A percentile compares a stretch with the other conserved stretches of the same genome.
Conservation (phyloP, 768 basidiomycete species). For the Mycena galericulata region DNA sequence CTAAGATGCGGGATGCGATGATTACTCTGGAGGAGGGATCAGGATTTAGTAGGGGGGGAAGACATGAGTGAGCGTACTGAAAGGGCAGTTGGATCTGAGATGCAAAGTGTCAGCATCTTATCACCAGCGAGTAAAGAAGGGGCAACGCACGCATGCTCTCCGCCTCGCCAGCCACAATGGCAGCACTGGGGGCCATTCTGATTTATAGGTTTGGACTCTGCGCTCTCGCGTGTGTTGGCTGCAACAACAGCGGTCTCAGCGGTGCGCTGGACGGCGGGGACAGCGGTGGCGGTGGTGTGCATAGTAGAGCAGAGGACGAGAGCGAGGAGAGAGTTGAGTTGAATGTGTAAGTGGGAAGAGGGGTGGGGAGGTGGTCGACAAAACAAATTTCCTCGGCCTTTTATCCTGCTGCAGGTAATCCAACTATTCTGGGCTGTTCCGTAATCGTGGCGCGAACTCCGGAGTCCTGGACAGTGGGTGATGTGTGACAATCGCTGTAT, state of each 20-base stretch:
- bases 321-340: neutral
- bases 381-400: neutral
- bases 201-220: constrained; percentile 49
- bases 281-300: neutral
- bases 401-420: neutral
- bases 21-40: too few relatives aligned
- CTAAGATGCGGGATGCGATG: too few relatives aligned
- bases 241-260: constrained; percentile 39
- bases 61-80: neutral
- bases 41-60: too few relatives aligned
- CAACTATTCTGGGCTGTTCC: neutral
- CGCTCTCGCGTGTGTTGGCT: constrained; percentile 39
- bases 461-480: too few relatives aligned
- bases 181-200: constrained; percentile 79
- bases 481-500: too few relatives aligned
- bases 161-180: constrained; percentile 79
- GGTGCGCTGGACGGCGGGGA: constrained; percentile 11
- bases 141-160: constrained; percentile 27
- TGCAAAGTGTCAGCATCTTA: too few relatives aligned
- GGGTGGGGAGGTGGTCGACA: neutral
- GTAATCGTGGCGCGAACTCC: neutral
- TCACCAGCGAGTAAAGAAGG: neutral
- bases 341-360: neutral
- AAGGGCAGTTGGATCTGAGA: neutral
- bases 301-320: neutral